Conservation (phyloP, 106 monocot genomes). For the Xerophyta viscosa region DNA sequence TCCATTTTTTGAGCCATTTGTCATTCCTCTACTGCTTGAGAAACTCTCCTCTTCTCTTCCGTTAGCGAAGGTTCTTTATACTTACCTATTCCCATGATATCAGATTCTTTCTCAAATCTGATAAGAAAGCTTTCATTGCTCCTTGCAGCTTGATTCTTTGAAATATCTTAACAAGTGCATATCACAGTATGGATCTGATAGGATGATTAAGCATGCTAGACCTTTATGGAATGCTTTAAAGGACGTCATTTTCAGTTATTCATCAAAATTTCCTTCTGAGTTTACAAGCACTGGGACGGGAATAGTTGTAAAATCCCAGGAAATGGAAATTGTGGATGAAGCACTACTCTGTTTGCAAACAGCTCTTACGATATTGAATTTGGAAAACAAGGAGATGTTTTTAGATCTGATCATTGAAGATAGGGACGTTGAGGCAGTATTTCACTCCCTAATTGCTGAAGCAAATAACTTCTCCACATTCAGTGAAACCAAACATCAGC, state of each 20-base stretch:
- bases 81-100: not conserved
- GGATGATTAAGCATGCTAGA: constrained; percentile 60
- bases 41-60: constrained; percentile 89
- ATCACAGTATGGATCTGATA: constrained; percentile 49
- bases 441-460: constrained; percentile 29
- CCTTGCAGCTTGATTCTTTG: constrained; percentile 89
- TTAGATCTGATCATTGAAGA: constrained; percentile 55
- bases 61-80: constrained; percentile 68
- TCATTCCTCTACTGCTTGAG: constrained; percentile 81
- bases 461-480: constrained; percentile 19
- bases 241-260: constrained; percentile 46
- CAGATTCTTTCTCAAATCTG: not conserved
- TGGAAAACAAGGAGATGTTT: constrained; percentile 31
- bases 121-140: constrained; percentile 1
- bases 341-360: constrained; percentile 63
- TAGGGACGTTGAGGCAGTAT: constrained; percentile 43
- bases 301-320: constrained; percentile 24
- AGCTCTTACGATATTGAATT: constrained; percentile 31
- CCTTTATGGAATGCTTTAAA: constrained; percentile 68
- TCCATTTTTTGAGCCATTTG: constrained; percentile 77
- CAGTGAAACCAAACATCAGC: constrained; percentile 21
- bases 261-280: constrained; percentile 9
- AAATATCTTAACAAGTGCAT: constrained; percentile 78
- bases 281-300: constrained; percentile 4
- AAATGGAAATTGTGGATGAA: constrained; percentile 50